phyloP scores from a whole-genome alignment of 164 flowering plant genomes.

The Litsea cubeba region DNA sequence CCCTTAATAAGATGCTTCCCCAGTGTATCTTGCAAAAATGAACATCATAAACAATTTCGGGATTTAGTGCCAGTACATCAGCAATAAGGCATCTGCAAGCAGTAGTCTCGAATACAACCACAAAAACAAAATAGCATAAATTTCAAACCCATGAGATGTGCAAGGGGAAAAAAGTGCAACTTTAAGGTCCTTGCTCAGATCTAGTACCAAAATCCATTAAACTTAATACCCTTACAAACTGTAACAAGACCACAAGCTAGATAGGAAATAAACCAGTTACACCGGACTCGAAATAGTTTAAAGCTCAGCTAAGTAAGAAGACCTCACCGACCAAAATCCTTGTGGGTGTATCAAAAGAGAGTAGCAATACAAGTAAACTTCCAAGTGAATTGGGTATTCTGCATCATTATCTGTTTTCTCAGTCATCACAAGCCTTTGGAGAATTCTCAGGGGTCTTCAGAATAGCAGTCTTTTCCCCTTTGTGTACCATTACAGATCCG shows the following conservation, averaged over 20 bases:
- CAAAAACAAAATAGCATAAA: neutral
- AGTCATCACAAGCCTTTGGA: constrained; percentile 61
- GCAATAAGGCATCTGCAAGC: neutral
- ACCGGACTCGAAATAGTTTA: neutral
- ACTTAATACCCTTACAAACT: neutral
- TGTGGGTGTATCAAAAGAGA: neutral
- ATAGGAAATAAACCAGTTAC: neutral
- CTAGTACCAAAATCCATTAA: too few relatives aligned
- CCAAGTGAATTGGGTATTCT: neutral
- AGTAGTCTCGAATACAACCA: neutral
- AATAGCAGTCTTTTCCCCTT: constrained; percentile 29
- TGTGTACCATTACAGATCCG: constrained; percentile 50
- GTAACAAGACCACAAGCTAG: neutral
- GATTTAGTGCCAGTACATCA: neutral
- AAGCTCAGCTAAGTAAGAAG: neutral
- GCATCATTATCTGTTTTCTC: constrained; percentile 1
- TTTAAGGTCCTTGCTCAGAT: neutral
- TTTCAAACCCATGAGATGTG: neutral
- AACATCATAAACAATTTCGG: neutral
- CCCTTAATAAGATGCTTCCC: too few relatives aligned
- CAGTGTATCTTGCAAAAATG: too few relatives aligned
- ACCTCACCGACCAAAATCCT: neutral
- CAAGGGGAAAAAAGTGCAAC: neutral
- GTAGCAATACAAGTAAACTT: neutral
- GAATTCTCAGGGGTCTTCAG: constrained; percentile 82